Evolutionary conservation across 176 grass and related monocot species (phyloP).

Genomic region (Triticum monococcum): DNA sequence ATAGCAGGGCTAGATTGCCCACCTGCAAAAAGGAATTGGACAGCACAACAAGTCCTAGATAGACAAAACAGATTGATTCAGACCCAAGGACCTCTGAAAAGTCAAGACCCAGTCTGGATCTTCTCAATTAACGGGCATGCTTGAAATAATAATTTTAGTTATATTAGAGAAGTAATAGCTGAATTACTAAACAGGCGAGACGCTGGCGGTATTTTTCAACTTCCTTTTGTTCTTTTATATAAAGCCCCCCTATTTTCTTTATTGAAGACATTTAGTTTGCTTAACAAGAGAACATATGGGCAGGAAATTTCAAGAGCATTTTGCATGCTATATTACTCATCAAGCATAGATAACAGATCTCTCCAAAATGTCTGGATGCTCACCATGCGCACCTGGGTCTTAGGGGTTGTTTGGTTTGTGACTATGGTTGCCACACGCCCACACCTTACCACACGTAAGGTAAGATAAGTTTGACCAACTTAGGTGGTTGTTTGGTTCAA

Average conservation of each 20-base stretch:
- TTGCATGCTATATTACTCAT: neutral
- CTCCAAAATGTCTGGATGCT: neutral
- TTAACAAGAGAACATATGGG: neutral
- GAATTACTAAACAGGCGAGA: neutral
- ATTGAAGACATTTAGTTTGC: neutral
- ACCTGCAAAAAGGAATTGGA: conserved; percentile 7
- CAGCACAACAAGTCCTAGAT: neutral
- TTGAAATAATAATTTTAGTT: neutral
- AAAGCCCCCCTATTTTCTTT: neutral
- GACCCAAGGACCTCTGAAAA: neutral
- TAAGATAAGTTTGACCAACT: too few relatives aligned
- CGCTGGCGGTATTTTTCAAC: neutral
- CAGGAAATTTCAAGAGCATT: neutral
- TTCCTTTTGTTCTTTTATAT: neutral
- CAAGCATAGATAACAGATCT: neutral
- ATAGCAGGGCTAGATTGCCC: conserved; percentile 1
- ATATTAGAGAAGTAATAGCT: neutral
- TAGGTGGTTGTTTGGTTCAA: too few relatives aligned
- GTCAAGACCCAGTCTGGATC: conserved; percentile 5
- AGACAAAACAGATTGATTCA: conserved; percentile 20
- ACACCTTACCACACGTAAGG: too few relatives aligned
- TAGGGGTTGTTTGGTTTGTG: too few relatives aligned
- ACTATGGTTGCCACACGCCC: too few relatives aligned
- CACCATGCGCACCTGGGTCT: neutral
- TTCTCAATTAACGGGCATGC: neutral